Evolutionary conservation across 2,329 filamentous ascomycete species (phyloP).

Genomic region (Gyromitra esculenta): DNA sequence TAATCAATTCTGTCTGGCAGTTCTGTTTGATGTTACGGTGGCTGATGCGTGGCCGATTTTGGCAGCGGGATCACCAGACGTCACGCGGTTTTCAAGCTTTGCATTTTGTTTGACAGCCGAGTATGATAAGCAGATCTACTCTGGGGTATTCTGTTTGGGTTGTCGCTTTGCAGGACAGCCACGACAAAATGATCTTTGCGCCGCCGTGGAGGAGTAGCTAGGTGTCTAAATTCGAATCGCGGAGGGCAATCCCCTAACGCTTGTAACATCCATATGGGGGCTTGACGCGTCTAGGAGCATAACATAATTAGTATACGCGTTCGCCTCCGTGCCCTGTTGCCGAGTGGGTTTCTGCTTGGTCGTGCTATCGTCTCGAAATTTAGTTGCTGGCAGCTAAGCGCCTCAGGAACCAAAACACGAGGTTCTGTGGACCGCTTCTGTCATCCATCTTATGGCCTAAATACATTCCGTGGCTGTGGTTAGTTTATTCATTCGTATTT

Average conservation of each 20-base stretch:
- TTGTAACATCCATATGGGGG: slow-evolving; percentile 15
- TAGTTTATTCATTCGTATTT: slow-evolving; percentile 4
- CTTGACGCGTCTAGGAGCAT: background rate
- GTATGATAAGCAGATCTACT: too few species aligned
- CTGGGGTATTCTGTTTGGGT: background rate
- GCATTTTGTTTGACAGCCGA: too few species aligned
- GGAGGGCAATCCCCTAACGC: background rate
- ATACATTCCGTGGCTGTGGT: background rate
- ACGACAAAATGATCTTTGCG: too few species aligned
- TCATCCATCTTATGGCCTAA: background rate
- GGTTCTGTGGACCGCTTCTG: background rate
- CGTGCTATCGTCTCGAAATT: slow-evolving; percentile 1
- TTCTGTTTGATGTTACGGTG: too few species aligned
- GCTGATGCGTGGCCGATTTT: too few species aligned
- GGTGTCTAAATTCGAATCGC: background rate
- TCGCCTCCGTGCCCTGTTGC: background rate
- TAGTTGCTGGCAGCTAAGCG: slow-evolving; percentile 31
- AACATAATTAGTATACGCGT: slow-evolving; percentile 15
- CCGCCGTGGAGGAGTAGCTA: background rate
- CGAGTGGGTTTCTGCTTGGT: slow-evolving; percentile 16
- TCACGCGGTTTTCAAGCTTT: too few species aligned
- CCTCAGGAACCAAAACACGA: slow-evolving; percentile 19
- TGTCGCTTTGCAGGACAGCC: background rate
- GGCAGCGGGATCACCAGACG: too few species aligned
- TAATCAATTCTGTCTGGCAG: too few species aligned